Base-by-base conservation (phyloP, 1,139 yeast species). In the Candida tropicalis region DNA sequence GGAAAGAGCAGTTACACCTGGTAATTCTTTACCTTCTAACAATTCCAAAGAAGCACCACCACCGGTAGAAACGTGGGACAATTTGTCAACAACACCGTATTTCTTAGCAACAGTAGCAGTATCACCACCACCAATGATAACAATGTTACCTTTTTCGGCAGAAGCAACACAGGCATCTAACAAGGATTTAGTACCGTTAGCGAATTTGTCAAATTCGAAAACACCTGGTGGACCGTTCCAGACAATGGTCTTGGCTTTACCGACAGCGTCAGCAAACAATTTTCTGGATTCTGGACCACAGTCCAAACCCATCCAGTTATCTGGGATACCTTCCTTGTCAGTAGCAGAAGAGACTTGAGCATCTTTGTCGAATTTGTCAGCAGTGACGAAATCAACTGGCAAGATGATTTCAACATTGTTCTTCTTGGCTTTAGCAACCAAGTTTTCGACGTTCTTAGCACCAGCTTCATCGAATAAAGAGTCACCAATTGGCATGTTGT, bases 191-290 rank as follows among this genome's bases (percentile, higher is more conserved):
- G 98, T 91, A 74, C 97, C 97, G 49, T 72, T 71, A 56, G 97
- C 84, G 66, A 91, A 91, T 63, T 79, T 79, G 54, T 88, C 96
- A 64, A 91, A 90, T 77, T 91, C 98, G 66, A 91, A 91, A 60
- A 91, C 98, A 79, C 98, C 98, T 70, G 98, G 97, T 52, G 98
- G 98, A 67, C 98, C 98, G 77, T 91, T 91, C 98, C 98, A 91
- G 63, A 91, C 91, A 63, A 91, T 91, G 62, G 98, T 93, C 83
- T 90, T 89, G 58, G 98, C 95, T 74, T 84, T 79, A 55, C 86
- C 85, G 56, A 91, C 88, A 52, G 96, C 84, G 50, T 73, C 81
- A 55, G 83, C 78, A 66, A 87, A 91, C 59, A 85, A 78, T 70
- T 82, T 77, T 59, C 79, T 77, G 48, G 96, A 80, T 77, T 87